Base-by-base conservation (phyloP, 2,329 filamentous ascomycete genomes). In the Xylaria sp. region DNA sequence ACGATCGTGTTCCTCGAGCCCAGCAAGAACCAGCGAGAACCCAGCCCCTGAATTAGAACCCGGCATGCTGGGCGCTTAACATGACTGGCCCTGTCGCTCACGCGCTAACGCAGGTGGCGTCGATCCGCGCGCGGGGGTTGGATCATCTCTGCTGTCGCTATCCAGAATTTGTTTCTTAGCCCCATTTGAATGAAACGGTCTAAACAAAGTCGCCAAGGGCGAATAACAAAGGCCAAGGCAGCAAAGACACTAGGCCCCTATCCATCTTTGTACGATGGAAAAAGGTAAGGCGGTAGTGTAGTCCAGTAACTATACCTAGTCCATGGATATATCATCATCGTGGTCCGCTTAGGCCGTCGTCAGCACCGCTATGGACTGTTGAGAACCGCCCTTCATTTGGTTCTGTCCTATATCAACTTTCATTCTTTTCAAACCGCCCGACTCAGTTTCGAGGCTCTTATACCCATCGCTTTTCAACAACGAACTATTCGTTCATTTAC, bases 141-240 rank as follows among this genome's bases (percentile, higher is more conserved):
- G 60, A 54, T 56, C 44, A 54, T 52, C 31, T 17, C 17, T 41
- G 19, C 38, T 33, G 37, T 31, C 27, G n/a, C n/a, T n/a, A n/a
- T n/a, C n/a, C n/a, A n/a, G n/a, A n/a, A n/a, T n/a, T n/a, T n/a
- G n/a, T n/a, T n/a, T n/a, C n/a, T n/a, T n/a, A n/a, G n/a, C n/a
- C 37, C 60, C 52, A 53, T 60, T 17, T 35, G 29, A 17, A 63
- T 63, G 61, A 63, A 63, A 63, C 61, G 27, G 31, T 58, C 60
- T 62, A 58, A 43, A 47, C 38, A 25, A 53, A 11, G 5, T 13
- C 46, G 47, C 35, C 35, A 57, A 43, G 54, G 48, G 31, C 41
- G 13, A 48, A 40, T 37, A 43, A 56, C 52, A 37, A 47, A 46
- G 43, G 9, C 13, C 15, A 15, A 15, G 8, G 25, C 27, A 23